phyloP scores from a whole-genome alignment of 2,329 filamentous ascomycete species.

The Monosporascus sp. region DNA sequence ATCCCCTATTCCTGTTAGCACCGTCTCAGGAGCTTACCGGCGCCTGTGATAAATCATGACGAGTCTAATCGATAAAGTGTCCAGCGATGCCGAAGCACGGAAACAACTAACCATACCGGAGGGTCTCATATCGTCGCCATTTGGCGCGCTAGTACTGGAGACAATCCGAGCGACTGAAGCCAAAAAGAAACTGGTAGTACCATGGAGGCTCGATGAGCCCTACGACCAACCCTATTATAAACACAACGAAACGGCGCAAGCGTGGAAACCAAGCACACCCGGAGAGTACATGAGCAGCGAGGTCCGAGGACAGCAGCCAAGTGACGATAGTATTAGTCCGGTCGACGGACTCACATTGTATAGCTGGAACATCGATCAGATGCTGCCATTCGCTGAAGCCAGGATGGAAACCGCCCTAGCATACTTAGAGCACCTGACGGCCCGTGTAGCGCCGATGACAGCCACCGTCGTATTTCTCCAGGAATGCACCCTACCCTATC shows the following conservation, averaged over 20 bases:
- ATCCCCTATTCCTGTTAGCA: background rate
- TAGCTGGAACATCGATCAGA: constrained; percentile 34
- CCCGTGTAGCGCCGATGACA: background rate
- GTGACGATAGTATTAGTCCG: background rate
- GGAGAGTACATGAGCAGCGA: background rate
- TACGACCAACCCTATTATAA: background rate
- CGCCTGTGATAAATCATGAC: background rate
- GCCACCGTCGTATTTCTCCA: background rate
- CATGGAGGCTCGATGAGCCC: background rate
- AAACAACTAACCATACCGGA: background rate
- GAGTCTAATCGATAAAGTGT: background rate
- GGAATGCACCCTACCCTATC: background rate
- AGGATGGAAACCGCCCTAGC: constrained; percentile 29
- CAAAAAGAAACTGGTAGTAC: background rate
- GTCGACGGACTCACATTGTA: constrained; percentile 16
- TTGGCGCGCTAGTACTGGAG: background rate
- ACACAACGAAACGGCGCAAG: background rate
- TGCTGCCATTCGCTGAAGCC: constrained; percentile 24
- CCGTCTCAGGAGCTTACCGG: background rate
- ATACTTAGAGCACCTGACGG: constrained; percentile 19
- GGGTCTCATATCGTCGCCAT: background rate
- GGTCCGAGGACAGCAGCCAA: background rate
- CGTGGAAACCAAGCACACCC: background rate
- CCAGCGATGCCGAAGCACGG: background rate
- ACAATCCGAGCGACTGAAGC: background rate